phyloP scores from a whole-genome alignment of 106 monocot species.

The Alisma plantagoaquatica region DNA sequence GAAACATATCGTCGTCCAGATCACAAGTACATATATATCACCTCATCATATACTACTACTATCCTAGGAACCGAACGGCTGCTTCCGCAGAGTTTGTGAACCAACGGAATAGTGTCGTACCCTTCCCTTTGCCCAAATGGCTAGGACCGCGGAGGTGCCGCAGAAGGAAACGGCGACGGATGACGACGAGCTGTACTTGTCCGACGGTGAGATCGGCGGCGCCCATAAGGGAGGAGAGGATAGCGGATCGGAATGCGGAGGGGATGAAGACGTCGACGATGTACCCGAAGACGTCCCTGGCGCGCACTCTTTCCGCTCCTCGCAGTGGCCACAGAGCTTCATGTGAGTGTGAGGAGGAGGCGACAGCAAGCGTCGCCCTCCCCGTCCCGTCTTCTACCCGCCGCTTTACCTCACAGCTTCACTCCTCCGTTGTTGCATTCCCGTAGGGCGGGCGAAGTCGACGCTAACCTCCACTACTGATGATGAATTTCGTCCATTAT shows the following conservation, averaged over 20 bases:
- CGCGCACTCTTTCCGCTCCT: conserved; percentile 20
- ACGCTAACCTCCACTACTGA: not conserved
- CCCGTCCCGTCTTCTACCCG: no score
- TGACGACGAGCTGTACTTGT: no score
- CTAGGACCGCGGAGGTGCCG: not conserved
- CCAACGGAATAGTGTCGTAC: no score
- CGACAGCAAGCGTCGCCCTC: no score
- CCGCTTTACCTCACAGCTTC: not conserved
- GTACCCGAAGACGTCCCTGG: no score
- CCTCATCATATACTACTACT: no score
- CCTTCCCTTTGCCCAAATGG: no score
- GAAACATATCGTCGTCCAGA: no score
- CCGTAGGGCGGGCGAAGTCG: not conserved
- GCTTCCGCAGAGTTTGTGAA: no score
- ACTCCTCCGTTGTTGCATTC: not conserved
- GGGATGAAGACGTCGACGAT: conserved; percentile 12
- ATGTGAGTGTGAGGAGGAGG: no score
- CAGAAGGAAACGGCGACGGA: conserved; percentile 6
- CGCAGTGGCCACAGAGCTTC: conserved; percentile 54
- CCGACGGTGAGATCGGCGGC: conserved; percentile 14
- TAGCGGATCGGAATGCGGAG: conserved; percentile 8
- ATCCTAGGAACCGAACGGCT: no score
- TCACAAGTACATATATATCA: no score
- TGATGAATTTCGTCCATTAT: not conserved
- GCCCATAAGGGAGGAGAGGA: not conserved